Evolutionary conservation across 495 filamentous ascomycete genomes (phyloP), one percentile per base, ranked within the genome.

Genomic region (Wilcoxina mikolae): DNA sequence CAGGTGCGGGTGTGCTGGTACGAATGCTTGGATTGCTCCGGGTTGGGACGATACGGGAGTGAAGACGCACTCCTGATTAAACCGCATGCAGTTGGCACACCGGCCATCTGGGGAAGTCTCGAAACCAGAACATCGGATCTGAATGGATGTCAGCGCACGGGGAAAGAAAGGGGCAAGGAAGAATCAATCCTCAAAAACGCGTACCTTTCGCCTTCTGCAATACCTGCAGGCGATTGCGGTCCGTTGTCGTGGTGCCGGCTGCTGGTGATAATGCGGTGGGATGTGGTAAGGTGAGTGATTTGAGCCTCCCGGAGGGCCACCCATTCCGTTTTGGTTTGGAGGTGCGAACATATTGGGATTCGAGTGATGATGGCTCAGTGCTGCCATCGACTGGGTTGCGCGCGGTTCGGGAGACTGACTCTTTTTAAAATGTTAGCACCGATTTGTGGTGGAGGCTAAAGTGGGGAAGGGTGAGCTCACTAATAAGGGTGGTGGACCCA

Each of bases 41-140:
- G 46, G 12, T 67, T 89, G 85, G 2, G 84, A 83, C 5, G 82
- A 86, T 23, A 89, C 84, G 0, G 84, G 84, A 3, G 83, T 88
- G 71, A 89, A 89, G 70, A 89, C 79, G 69, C 84, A 89, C 65
- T 87, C 83, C 67, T 88, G 85, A 54, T 83, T 81, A 69, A 89
- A 89, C 42, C 84, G 76, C 51, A 80, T 73, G 62, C 84, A 89
- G 65, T 89, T 89, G 63, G 74, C 79, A 71, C 84, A 89, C 41
- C 83, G 77, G 46, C 85, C 85, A 65, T 88, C 83, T 28, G 79
- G 75, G 18, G 82, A 84, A 46, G 73, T 76, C 55, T 88, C 84
- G 64, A 88, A 89, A 20, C 84, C 85, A 2, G 85, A 88, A 70
- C 84, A 89, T 29, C 84, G 82, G 68, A 89, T 89, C 84, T 89